Base-by-base conservation (phyloP, 352 stramenopile genomes). In the Poterioochromonas sp. region DNA sequence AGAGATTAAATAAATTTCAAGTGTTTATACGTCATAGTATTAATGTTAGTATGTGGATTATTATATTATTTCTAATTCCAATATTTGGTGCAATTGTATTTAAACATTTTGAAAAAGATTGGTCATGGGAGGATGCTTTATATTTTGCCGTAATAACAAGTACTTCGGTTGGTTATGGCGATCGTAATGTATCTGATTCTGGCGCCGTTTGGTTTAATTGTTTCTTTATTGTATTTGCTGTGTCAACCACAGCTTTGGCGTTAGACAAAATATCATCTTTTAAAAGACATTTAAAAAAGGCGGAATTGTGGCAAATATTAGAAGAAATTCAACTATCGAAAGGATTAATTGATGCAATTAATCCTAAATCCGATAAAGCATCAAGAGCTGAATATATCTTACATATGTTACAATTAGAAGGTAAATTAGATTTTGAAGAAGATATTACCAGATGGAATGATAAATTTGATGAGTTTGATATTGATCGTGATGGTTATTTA, bases 131-230 rank as follows among this genome's bases (percentile, higher is more conserved):
- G 12, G 51, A 62, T 22, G 51, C 8, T 32, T 62, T 73, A 37
- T 83, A 81, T 39, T 83, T 81, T 43, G 69, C 58, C 1, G 35
- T 80, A 34, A 63, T 80, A 0, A 81, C 79, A 18, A 26, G 81
- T 3, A 83, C 80, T 0, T 81, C 80, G 1, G 80, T 83, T 1
- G 80, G 80, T 8, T 83, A 83, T 53, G 80, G 80, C 37, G 80
- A 83, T 74, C 0, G 76, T 12, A 12, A 60, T 26, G 68, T 80
- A 8, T 5, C 26, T 12, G 29, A 22, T 32, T 22, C 2, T 32
- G 2, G 2, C 2, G 12, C 51, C 15, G 29, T 22, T 22, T 8
- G 2, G 5, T 62, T 62, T 22, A 32, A 62, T 29, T 8, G 8
- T 32, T 32, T 62, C 51, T 62, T 62, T 22, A 62, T 62, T 22